Conservation (phyloP, 169 alveolate genomes). For the Cryptosporidium muris region DNA sequence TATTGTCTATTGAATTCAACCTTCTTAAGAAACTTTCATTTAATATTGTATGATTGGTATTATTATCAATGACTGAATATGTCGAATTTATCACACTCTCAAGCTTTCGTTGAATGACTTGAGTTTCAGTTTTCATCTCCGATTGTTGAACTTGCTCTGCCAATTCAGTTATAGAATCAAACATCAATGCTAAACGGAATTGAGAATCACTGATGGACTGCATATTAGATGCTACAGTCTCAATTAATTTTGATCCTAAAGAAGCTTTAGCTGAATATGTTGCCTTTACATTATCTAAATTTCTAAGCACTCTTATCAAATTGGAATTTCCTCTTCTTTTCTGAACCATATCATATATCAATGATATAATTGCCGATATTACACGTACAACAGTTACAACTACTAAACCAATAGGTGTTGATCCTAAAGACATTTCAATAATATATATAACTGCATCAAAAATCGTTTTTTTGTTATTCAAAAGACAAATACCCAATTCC, state of each 20-base stretch:
- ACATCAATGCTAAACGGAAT: conserved; percentile 5
- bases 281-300: conserved; percentile 20
- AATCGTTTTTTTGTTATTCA: conserved; percentile 25
- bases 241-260: conserved; percentile 31
- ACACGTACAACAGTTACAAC: conserved; percentile 34
- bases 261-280: conserved; percentile 15
- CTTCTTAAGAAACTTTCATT: no score
- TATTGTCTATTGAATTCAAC: no score
- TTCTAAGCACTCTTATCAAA: conserved; percentile 18
- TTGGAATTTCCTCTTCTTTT: conserved; percentile 36
- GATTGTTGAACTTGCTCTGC: conserved; percentile 7
- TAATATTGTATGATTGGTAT: no score
- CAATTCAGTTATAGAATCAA: conserved; percentile 23
- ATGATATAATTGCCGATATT: conserved; percentile 53
- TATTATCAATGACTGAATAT: no score
- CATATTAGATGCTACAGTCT: conserved; percentile 5
- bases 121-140: neutral
- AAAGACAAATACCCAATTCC: conserved; percentile 2
- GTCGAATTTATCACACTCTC: conserved; percentile 5
- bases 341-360: conserved; percentile 32
- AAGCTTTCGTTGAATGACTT: conserved; percentile 3
- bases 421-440: conserved; percentile 33
- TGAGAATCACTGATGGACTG: conserved; percentile 10
- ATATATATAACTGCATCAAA: conserved; percentile 31
- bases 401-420: conserved; percentile 42